Base-by-base conservation (phyloP, 345 rosid genomes). In the Acer saccharum region DNA sequence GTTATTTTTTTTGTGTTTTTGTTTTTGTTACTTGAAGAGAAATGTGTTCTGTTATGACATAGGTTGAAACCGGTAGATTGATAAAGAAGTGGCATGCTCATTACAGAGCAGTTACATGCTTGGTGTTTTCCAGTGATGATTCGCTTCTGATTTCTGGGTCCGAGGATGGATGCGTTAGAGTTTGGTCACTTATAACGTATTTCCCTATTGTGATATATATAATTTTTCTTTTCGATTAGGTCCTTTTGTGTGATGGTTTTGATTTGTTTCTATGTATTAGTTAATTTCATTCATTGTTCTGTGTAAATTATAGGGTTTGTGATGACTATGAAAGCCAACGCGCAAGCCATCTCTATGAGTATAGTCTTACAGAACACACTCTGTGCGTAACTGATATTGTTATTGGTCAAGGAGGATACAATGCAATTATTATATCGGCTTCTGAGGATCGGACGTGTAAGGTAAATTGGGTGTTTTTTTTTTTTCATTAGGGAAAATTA, bases 81-180 rank as follows among this genome's bases (percentile, higher is more conserved):
- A 91, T 95, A 71, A 86, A 83, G 87, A 92, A 88, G 82, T 94
- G 97, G 95, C 95, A 84, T 23, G 99, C 88, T 21, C 99, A 96
- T 83, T 88, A 84, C 32, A 87, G 91, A 72, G 80, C 80, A 4
- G 90, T 96, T 14, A 94, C 97, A 41, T 91, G 95, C 81, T 81
- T 94, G 84, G 88, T 86, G 25, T 90, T 93, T 80, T 91, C 91
- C 0, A 90, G 90, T 35, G 99, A 95, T 71, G 88, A 88, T 73
- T 92, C 98, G 0, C 84, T 92, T 61, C 65, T 95, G 72, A 73
- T 95, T 72, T 95, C 99, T 39, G 97, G 99, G 55, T 90, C 98
- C 0, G 90, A 90, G 82, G 94, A 94, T 74, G 92, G 97, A 73
- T 82, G 88, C 50, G 84, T 96, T 78, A 81, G 89, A 91, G 92